Conservation (phyloP, 2,329 filamentous ascomycete species). For the Cladorrhinum sp. region DNA sequence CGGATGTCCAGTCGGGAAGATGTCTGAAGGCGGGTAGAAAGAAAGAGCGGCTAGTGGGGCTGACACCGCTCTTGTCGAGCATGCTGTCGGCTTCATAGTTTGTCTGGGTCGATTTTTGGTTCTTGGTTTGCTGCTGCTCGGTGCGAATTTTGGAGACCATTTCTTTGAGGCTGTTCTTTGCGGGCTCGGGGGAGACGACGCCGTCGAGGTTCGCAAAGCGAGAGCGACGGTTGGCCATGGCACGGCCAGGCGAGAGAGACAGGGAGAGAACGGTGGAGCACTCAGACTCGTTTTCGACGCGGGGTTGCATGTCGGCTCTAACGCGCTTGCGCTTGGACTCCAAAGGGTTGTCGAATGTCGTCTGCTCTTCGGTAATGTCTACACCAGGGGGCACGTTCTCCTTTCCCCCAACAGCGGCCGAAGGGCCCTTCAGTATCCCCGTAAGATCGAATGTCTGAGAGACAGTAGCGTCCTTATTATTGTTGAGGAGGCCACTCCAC, state of each 20-base stretch:
- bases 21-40: slow-evolving; percentile 53
- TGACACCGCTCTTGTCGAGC: slow-evolving; percentile 28
- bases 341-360: slow-evolving; percentile 39
- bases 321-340: slow-evolving; percentile 36
- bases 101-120: background rate
- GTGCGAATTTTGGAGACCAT: slow-evolving; percentile 29
- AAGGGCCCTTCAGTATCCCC: slow-evolving; percentile 35
- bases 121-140: slow-evolving; percentile 22
- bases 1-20: slow-evolving; percentile 56
- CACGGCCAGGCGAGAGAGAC: slow-evolving; percentile 37
- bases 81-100: slow-evolving; percentile 5
- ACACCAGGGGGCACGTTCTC: slow-evolving; percentile 44
- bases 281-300: slow-evolving; percentile 52
- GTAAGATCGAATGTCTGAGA: slow-evolving; percentile 23
- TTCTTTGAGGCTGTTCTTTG: slow-evolving; percentile 27
- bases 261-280: slow-evolving; percentile 44
- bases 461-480: slow-evolving; percentile 13
- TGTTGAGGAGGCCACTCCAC: slow-evolving; percentile 35
- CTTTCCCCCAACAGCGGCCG: slow-evolving; percentile 38
- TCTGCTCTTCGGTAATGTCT: slow-evolving; percentile 31
- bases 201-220: slow-evolving; percentile 25
- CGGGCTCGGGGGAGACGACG: slow-evolving; percentile 16
- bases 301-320: slow-evolving; percentile 51
- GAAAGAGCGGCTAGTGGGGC: slow-evolving; percentile 49
- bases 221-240: slow-evolving; percentile 23